Conservation (phyloP, 257 asterid species). For the Gardenia jasminoides region DNA sequence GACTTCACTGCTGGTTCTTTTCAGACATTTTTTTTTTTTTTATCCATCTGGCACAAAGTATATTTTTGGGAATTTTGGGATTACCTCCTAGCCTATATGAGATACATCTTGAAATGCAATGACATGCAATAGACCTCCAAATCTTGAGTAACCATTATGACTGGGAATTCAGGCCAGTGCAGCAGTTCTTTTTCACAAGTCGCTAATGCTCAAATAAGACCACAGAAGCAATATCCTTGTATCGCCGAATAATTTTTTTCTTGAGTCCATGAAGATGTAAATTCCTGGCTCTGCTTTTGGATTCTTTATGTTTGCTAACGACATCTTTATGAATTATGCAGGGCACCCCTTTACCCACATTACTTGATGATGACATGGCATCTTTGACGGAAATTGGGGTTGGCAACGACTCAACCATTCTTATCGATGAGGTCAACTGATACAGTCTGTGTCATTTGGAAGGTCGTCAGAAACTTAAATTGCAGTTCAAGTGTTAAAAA, state of each 20-base stretch:
- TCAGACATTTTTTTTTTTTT: not conserved
- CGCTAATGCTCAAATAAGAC: too few species aligned
- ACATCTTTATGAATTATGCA: slow-evolving; percentile 28
- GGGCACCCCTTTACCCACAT: slow-evolving; percentile 70
- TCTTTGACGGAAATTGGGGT: slow-evolving; percentile 73
- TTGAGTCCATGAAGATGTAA: not conserved
- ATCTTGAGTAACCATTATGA: not conserved
- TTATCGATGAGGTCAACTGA: slow-evolving; percentile 62
- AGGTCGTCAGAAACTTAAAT: not conserved
- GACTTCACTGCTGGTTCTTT: not conserved
- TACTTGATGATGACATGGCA: slow-evolving; percentile 86
- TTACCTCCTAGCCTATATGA: not conserved
- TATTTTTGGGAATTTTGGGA: not conserved
- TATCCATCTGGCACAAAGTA: too few species aligned
- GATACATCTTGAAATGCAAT: not conserved
- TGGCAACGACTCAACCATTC: slow-evolving; percentile 69
- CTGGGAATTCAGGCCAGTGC: not conserved
- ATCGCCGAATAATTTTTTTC: not conserved
- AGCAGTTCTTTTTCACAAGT: not conserved
- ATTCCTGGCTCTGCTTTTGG: not conserved
- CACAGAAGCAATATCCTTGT: too few species aligned
- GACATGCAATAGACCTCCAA: not conserved
- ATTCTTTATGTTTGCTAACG: not conserved
- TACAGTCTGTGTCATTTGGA: not conserved
- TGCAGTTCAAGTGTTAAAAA: not conserved